Base-by-base conservation (phyloP, 805 yeast genomes). In the Spathaspora passalidarum region DNA sequence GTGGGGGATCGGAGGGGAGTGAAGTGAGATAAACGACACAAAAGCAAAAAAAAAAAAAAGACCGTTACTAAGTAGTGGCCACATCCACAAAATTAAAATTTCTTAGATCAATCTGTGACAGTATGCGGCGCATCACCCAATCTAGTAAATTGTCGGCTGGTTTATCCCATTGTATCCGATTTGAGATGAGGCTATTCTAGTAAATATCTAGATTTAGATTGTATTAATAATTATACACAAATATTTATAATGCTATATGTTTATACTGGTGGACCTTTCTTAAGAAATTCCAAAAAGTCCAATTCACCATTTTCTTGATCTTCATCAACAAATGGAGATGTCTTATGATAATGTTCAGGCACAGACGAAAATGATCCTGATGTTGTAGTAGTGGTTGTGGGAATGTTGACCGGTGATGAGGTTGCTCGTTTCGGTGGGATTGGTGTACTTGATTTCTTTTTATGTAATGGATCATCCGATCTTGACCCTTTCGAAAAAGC, bases 221-320 rank as follows among this genome's bases (percentile, higher is more conserved):
- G n/a, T n/a, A n/a, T n/a, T n/a, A n/a, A n/a, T n/a, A 5, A 25
- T 25, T 25, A 25, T 25, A 10, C 9, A 25, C 29, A 25, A 25
- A 25, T 25, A 25, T 10, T 7, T 25, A 25, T 29, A 29, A 29
- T 29, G 34, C 4, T 13, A 29, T 5, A 29, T 29, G 7, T 29
- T n/a, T 32, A 41, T 13, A 22, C 44, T 32, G 44, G 44, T 11
- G 51, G 54, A 20, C 78, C 80, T 26, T 59, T 62, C 32, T 65
- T 66, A 48, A 77, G 63, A 49, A 77, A 74, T 48, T 75, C 81
- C 53, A 76, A 43, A 42, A 77, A 63, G 52, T 76, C 81, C 59
- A 76, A 62, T 45, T 69, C 78, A 17, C 60, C 64, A 7, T 59
- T 62, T 3, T 51, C 59, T 13, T 58, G 66, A 1, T 56, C 54